phyloP scores from a whole-genome alignment of 192 early-diverging fungal species.

The Helicostylum pulchrum region DNA sequence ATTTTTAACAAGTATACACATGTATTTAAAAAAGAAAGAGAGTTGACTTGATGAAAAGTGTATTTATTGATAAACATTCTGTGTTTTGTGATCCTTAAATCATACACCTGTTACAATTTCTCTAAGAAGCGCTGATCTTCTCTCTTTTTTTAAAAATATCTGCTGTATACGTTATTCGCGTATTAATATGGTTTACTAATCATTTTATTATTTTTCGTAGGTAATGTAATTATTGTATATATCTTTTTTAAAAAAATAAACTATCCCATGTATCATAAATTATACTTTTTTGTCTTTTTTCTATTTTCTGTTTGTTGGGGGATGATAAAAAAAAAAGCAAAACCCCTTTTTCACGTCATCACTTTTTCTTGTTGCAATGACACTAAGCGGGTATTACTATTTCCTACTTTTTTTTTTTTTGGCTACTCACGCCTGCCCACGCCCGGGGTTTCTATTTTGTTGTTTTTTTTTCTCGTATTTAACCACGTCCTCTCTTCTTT shows the following conservation, averaged over 20 bases:
- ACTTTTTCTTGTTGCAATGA: background rate
- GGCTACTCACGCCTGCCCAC: background rate
- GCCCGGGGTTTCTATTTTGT: background rate
- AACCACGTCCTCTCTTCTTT: background rate
- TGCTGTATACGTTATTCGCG: too few relatives aligned
- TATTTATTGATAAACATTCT: constrained; percentile 15
- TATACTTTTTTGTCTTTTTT: background rate
- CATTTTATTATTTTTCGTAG: constrained; percentile 1
- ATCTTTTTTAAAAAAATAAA: background rate
- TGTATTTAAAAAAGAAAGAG: background rate
- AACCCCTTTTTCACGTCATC: background rate
- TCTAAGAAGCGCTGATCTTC: constrained; percentile 19
- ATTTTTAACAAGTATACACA: background rate
- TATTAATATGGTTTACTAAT: too few relatives aligned
- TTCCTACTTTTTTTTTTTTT: background rate
- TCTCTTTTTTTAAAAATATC: background rate
- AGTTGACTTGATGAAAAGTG: constrained; percentile 11
- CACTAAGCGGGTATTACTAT: background rate
- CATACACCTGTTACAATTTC: constrained; percentile 10
- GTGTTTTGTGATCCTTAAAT: constrained; percentile 12
- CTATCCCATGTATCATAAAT: too few relatives aligned
- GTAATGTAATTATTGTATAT: background rate
- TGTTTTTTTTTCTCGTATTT: background rate
- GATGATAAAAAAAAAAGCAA: background rate
- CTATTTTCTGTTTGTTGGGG: too few relatives aligned